These are phyloP conservation scores for Mallotus repandus DNA, from an alignment of 441 rosid species.

Conservation along the genomic window DNA sequence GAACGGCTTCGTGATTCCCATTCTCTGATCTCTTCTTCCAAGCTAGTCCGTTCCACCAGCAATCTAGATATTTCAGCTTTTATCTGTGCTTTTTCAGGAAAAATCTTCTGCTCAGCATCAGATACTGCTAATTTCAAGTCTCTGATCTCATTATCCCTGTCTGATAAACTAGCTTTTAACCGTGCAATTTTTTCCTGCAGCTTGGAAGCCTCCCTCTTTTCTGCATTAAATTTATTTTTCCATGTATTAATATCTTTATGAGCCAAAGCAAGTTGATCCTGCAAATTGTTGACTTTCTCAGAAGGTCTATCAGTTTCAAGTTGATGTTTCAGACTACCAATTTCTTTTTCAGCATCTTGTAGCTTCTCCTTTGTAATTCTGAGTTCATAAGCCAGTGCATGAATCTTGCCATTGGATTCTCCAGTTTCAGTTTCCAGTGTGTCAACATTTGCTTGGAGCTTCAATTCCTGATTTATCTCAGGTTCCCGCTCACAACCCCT, in stretches of 20 bases:
- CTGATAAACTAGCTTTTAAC: slow-evolving; percentile 69
- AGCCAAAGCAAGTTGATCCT: slow-evolving; percentile 51
- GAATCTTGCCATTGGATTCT: slow-evolving; percentile 34
- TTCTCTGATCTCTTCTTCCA: slow-evolving; percentile 60
- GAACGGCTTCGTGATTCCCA: slow-evolving; percentile 64
- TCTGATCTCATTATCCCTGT: slow-evolving; percentile 66
- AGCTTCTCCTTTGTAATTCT: slow-evolving; percentile 50
- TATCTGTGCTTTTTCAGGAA: slow-evolving; percentile 70
- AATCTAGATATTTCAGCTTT: slow-evolving; percentile 66
- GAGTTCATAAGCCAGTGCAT: slow-evolving; percentile 51
- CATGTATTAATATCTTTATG: slow-evolving; percentile 43
- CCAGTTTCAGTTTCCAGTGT: slow-evolving; percentile 21
- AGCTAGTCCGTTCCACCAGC: slow-evolving; percentile 40
- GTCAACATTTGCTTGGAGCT: slow-evolving; percentile 14
- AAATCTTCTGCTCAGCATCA: slow-evolving; percentile 86
- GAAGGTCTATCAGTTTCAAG: slow-evolving; percentile 35
- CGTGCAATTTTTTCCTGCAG: slow-evolving; percentile 64
- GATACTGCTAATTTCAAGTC: slow-evolving; percentile 66
- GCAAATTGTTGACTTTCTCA: slow-evolving; percentile 44
- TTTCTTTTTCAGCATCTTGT: slow-evolving; percentile 49
- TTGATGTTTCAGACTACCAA: slow-evolving; percentile 38
- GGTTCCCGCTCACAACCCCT: slow-evolving; percentile 20
- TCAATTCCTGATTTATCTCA: slow-evolving; percentile 14
- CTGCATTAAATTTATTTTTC: slow-evolving; percentile 50
- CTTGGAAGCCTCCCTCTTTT: slow-evolving; percentile 68